These are phyloP conservation scores for Alternaria sp. DNA, from an alignment of 2,329 filamentous ascomycete species.

Conservation along the genomic window DNA sequence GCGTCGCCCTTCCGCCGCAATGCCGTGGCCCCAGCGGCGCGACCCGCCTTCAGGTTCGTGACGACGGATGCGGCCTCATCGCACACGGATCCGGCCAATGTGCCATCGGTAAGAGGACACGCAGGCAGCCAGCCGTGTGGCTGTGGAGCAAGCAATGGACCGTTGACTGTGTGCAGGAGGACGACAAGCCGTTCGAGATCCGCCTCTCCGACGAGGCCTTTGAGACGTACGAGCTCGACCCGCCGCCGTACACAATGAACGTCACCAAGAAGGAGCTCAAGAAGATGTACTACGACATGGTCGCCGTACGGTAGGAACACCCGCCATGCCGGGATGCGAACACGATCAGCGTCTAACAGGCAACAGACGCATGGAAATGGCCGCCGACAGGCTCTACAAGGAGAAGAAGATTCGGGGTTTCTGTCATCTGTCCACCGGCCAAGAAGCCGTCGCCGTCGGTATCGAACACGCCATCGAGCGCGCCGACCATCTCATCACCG, in stretches of 20 bases:
- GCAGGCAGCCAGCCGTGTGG: slow-evolving; percentile 1
- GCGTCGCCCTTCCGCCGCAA: slow-evolving; percentile 49
- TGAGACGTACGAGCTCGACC: slow-evolving; percentile 98
- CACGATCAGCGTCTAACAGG: slow-evolving; percentile 16
- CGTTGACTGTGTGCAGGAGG: slow-evolving; percentile 66
- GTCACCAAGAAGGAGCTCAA: slow-evolving; percentile 98
- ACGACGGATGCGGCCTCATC: slow-evolving; percentile 95
- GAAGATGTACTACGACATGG: slow-evolving; percentile 99
- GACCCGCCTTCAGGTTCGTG: slow-evolving; percentile 67
- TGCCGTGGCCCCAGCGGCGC: slow-evolving; percentile 42
- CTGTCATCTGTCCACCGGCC: slow-evolving; percentile 97
- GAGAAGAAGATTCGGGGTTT: slow-evolving; percentile 99
- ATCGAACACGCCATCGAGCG: slow-evolving; percentile 96
- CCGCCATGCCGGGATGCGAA: background rate
- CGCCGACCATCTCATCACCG: slow-evolving; percentile 92
- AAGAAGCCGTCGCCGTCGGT: slow-evolving; percentile 95
- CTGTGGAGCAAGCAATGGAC: slow-evolving; percentile 2
- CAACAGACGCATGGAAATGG: slow-evolving; percentile 97
- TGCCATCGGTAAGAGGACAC: slow-evolving; percentile 64
- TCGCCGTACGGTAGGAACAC: slow-evolving; percentile 78
- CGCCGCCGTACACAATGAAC: slow-evolving; percentile 88
- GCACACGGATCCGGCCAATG: slow-evolving; percentile 79
- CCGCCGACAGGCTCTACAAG: slow-evolving; percentile 98
- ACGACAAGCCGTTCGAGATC: slow-evolving; percentile 91
- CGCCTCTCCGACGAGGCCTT: slow-evolving; percentile 97